Conservation (phyloP, 306 rosid genomes). For the Trichosanthes cucumerina region DNA sequence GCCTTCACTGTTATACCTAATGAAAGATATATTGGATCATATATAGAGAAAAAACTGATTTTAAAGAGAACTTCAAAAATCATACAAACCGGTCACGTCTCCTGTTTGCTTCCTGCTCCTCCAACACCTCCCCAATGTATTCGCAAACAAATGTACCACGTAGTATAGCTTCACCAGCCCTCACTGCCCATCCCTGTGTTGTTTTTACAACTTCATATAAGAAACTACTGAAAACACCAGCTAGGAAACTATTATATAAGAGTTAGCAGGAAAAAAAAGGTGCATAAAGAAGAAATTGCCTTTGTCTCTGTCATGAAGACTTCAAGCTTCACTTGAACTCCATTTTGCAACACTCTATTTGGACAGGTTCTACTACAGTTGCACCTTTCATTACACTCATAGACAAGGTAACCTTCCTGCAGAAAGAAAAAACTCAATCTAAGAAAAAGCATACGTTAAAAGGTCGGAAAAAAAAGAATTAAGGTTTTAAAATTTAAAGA, state of each 20-base stretch:
- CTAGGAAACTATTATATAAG: not conserved
- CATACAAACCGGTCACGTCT: conserved; percentile 55
- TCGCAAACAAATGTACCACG: conserved; percentile 94
- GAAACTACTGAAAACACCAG: conserved; percentile 3
- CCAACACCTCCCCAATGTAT: conserved; percentile 80
- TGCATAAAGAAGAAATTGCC: conserved; percentile 27
- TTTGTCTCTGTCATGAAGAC: conserved; percentile 74
- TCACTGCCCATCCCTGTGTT: conserved; percentile 83
- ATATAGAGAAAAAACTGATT: not conserved
- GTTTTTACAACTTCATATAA: conserved; percentile 6
- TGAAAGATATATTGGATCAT: not conserved
- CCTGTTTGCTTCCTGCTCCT: conserved; percentile 52
- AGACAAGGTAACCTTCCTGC: conserved; percentile 98
- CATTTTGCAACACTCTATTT: conserved; percentile 89
- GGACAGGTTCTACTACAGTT: conserved; percentile 73
- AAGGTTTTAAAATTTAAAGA: not conserved
- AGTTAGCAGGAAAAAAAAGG: not conserved
- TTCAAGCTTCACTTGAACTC: conserved; percentile 79
- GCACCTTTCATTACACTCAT: conserved; percentile 85
- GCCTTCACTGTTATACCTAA: conserved; percentile 48
- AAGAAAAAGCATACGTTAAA: not conserved
- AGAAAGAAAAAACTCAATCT: not conserved
- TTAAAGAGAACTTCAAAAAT: not conserved
- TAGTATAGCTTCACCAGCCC: conserved; percentile 78
- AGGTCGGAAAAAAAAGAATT: not conserved